A percentile compares a stretch with the other conserved stretches of the same genome.
Evolutionary conservation across 2,329 filamentous ascomycete genomes (phyloP).

Genomic region (Byssochlamys sp.): DNA sequence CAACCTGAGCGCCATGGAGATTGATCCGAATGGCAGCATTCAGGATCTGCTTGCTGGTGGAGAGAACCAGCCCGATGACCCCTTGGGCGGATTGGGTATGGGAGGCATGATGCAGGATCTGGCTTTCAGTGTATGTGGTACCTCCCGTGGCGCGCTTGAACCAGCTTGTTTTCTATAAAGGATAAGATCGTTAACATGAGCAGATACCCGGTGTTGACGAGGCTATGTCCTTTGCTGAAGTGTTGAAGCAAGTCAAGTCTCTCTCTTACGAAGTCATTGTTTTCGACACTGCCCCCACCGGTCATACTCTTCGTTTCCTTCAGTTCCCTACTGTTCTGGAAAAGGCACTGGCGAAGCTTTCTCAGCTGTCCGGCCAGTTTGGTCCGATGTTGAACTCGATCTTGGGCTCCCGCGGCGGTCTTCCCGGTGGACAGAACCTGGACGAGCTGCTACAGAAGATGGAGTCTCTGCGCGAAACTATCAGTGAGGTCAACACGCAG

Average conservation of each 20-base stretch:
- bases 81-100: constrained; percentile 61
- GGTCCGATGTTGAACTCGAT: constrained; percentile 91
- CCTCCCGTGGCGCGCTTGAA: not conserved
- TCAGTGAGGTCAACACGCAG: constrained; percentile 89
- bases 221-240: constrained; percentile 98
- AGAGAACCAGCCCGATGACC: constrained; percentile 51
- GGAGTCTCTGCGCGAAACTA: constrained; percentile 84
- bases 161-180: constrained; percentile 1
- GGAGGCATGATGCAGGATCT: constrained; percentile 98
- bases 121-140: constrained; percentile 65
- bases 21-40: constrained; percentile 95
- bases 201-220: constrained; percentile 97
- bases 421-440: constrained; percentile 88
- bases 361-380: constrained; percentile 85
- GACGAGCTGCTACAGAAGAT: constrained; percentile 90
- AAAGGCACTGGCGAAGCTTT: constrained; percentile 95
- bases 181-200: constrained; percentile 2
- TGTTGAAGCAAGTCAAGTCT: constrained; percentile 97
- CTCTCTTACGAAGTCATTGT: constrained; percentile 98
- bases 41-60: constrained; percentile 84
- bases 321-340: constrained; percentile 97
- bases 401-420: constrained; percentile 63
- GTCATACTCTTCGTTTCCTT: constrained; percentile 94
- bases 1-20: constrained; percentile 96
- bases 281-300: constrained; percentile 96